Conservation (phyloP, 2,329 filamentous ascomycete genomes). For the Beauveria sp. region DNA sequence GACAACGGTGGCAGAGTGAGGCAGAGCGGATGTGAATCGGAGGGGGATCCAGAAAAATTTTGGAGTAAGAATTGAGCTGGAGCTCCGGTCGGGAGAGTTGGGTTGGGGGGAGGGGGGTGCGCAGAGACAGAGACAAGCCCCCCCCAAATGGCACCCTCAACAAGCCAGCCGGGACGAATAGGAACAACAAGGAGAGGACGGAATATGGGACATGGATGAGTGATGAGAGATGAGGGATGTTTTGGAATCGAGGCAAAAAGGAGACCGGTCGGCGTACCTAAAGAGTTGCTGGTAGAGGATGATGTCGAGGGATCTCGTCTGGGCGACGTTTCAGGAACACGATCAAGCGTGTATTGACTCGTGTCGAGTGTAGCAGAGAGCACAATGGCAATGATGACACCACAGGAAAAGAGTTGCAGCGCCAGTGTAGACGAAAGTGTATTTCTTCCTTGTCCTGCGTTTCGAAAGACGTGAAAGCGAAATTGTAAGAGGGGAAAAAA, state of each 20-base stretch:
- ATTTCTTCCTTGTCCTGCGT: not conserved
- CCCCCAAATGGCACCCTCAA: not conserved
- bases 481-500: not conserved
- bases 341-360: not conserved
- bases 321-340: not conserved
- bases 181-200: not conserved
- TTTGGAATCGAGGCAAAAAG: not conserved
- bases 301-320: not conserved
- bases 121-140: not conserved
- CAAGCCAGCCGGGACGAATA: constrained; percentile 5
- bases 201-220: not conserved
- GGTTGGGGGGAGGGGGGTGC: not conserved
- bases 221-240: not conserved
- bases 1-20: not conserved
- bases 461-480: not conserved
- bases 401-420: not conserved
- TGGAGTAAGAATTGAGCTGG: constrained; percentile 1
- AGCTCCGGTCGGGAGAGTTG: not conserved
- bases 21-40: constrained; percentile 7
- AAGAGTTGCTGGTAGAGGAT: not conserved
- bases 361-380: constrained; percentile 3
- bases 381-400: not conserved
- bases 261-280: not conserved
- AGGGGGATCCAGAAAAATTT: constrained; percentile 10
- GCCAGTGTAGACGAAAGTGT: not conserved